Evolutionary conservation across 495 filamentous ascomycete genomes (phyloP).

Genomic region (Aspergillus carlsbadensis): DNA sequence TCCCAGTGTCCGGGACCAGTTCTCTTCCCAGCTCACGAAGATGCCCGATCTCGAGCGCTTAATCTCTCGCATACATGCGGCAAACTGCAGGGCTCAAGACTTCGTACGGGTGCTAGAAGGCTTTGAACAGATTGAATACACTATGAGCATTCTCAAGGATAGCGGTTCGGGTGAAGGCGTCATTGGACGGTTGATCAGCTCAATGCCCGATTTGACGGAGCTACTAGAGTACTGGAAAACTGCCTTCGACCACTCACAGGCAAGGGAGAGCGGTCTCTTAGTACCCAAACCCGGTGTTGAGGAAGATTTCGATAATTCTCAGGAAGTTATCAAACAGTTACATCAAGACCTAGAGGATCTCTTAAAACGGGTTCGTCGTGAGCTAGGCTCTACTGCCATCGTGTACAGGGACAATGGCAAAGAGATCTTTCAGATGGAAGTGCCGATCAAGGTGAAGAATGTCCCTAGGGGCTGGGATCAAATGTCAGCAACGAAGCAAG

Average conservation of each 20-base stretch:
- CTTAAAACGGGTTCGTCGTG: conserved; percentile 65
- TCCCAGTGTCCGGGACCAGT: conserved; percentile 70
- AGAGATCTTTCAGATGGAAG: conserved; percentile 95
- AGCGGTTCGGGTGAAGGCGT: conserved; percentile 74
- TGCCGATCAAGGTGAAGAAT: conserved; percentile 76
- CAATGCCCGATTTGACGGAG: conserved; percentile 79
- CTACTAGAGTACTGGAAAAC: conserved; percentile 84
- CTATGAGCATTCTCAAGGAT: conserved; percentile 71
- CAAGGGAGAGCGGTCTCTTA: conserved; percentile 70
- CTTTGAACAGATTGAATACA: conserved; percentile 95
- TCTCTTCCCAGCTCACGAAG: conserved; percentile 79
- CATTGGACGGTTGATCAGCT: conserved; percentile 74
- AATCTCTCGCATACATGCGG: conserved; percentile 93
- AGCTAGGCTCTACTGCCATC: conserved; percentile 67
- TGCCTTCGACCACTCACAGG: conserved; percentile 84
- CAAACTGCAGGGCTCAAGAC: conserved; percentile 80
- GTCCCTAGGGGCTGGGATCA: conserved; percentile 89
- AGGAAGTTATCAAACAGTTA: conserved; percentile 70
- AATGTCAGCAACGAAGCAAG: conserved; percentile 87
- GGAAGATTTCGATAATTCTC: conserved; percentile 86
- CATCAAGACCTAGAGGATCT: conserved; percentile 69
- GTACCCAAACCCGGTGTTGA: conserved; percentile 89
- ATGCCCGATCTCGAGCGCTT: conserved; percentile 94
- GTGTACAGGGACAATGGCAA: conserved; percentile 89
- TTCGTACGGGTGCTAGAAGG: conserved; percentile 94